Base-by-base conservation (phyloP, 192 early-diverging fungal genomes). In the Allomyces arbusculus region DNA sequence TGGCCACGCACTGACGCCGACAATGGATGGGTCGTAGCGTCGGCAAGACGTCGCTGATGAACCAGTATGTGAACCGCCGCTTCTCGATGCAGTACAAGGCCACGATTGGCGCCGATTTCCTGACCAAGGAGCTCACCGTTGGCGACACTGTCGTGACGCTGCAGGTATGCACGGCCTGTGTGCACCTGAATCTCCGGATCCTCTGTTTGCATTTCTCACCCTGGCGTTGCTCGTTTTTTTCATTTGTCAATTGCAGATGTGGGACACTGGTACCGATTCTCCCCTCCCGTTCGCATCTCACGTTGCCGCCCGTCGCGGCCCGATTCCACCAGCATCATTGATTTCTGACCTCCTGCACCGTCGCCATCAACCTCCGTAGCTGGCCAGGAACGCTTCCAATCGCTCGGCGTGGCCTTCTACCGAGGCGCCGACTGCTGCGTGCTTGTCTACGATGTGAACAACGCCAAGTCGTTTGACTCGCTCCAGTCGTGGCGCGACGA, bases 351-450 rank as follows among this genome's bases (percentile, higher is more conserved):
- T n/a, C n/a, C n/a, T n/a, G n/a, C n/a, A n/a, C n/a, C n/a, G n/a
- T n/a, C n/a, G n/a, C n/a, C n/a, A n/a, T n/a, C n/a, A n/a, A n/a
- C n/a, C n/a, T 28, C 2, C 14, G 95, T 93, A 20, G 96, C 96
- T 22, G 96, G 96, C 61, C 95, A 99, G 77, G 96, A 99, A 79
- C 85, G 93, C 65, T 99, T 99, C 79, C 96, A 99, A 76, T 86
- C 83, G 45, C 82, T 99, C 25, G 96, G 96, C 24, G 96, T 99
- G 62, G 96, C 96, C 9, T 99, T 99, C 69, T 99, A 99, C 71
- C 87, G 94, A 64, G 95, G 95, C 61, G 94, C 96, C 16, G 96
- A 99, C 79, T 99, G 94, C 80, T 99, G 96, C 72, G 92, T 95
- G 50, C 80, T 99, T 43, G 89, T 91, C 40, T 95, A 90, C 71